A percentile compares a stretch with the other conserved stretches of the same genome.
These are phyloP conservation scores for Exophiala sp. DNA, from an alignment of 2,329 filamentous ascomycete species.

Conservation along the genomic window DNA sequence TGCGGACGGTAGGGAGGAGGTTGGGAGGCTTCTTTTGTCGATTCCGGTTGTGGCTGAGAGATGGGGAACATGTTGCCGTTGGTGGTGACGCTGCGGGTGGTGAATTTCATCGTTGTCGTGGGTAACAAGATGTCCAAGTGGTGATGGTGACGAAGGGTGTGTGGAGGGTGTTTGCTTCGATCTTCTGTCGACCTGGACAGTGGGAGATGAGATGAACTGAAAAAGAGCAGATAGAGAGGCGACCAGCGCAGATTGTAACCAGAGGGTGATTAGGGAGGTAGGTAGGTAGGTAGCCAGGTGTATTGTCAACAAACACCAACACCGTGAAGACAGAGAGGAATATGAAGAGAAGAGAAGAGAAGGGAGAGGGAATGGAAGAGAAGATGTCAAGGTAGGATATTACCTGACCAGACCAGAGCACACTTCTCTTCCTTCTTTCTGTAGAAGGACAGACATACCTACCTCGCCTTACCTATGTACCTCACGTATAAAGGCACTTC, in stretches of 20 bases:
- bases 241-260: conserved; percentile 13
- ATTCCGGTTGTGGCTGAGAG: conserved; percentile 5
- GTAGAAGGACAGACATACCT: no score
- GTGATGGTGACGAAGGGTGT: conserved; percentile 8
- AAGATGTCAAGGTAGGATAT: no score
- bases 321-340: background rate
- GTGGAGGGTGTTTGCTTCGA: no score
- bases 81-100: conserved; percentile 11
- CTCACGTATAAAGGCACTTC: no score
- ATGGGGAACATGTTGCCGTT: conserved; percentile 18
- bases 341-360: background rate
- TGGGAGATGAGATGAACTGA: no score
- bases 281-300: no score
- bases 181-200: no score
- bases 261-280: background rate
- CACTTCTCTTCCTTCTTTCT: no score
- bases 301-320: background rate
- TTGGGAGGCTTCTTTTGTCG: conserved; percentile 1
- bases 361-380: conserved; percentile 1
- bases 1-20: conserved; percentile 6
- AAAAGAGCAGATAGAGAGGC: background rate
- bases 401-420: no score
- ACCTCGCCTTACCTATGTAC: no score
- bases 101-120: conserved; percentile 12
- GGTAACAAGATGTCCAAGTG: background rate